A percentile compares a stretch with the other conserved stretches of the same genome.
Conservation (phyloP, 305 asterid species). For the Vinca major region DNA sequence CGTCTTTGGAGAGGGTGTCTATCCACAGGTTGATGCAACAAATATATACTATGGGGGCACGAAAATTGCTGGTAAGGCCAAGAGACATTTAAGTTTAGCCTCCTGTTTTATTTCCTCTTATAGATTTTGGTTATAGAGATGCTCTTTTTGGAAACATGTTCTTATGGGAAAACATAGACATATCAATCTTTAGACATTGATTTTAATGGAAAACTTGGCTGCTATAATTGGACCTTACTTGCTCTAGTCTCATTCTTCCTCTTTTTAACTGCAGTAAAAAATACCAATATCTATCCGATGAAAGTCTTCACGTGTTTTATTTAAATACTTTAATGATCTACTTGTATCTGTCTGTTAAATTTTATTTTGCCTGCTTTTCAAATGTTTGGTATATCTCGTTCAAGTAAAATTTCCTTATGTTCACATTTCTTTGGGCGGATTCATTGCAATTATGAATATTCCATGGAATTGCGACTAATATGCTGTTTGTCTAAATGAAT, state of each 20-base stretch:
- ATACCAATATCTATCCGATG: neutral
- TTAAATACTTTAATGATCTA: neutral
- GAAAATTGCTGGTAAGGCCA: constrained; percentile 57
- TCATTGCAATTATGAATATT: neutral
- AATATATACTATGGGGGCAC: constrained; percentile 92
- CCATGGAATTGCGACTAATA: neutral
- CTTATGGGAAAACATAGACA: neutral
- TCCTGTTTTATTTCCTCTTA: neutral
- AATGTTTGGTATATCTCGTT: neutral
- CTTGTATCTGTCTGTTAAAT: neutral
- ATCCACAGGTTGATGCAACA: constrained; percentile 77
- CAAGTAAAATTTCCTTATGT: neutral
- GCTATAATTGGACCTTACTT: neutral
- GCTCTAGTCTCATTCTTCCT: neutral
- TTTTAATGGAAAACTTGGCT: neutral
- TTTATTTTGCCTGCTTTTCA: neutral
- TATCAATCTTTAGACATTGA: neutral
- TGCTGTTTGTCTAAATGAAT: neutral
- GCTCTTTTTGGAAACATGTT: neutral
- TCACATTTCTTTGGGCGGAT: neutral
- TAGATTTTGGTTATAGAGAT: neutral
- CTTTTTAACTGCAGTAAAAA: neutral
- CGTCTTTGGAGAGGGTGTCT: constrained; percentile 63
- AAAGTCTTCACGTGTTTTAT: no score
- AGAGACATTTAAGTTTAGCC: neutral